Evolutionary conservation across 345 rosid genomes (phyloP).

Genomic region (Fremontodendron californicum): DNA sequence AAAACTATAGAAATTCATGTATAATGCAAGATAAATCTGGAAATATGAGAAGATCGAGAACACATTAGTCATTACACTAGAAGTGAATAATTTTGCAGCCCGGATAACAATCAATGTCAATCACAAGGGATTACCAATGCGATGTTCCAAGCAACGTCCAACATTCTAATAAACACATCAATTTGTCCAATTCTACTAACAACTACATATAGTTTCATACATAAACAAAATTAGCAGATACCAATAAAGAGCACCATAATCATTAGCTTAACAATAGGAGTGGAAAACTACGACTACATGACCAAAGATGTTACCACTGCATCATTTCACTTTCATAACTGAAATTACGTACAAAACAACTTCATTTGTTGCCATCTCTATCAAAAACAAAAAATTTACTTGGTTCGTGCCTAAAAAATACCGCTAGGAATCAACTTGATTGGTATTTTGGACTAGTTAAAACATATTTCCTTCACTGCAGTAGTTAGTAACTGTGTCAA

Average conservation of each 20-base stretch:
- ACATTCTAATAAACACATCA: neutral
- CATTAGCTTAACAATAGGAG: neutral
- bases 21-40: neutral
- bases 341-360: neutral
- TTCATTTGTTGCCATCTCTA: neutral
- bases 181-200: neutral
- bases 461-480: neutral
- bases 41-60: neutral
- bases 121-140: neutral
- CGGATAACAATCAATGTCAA: neutral
- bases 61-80: neutral
- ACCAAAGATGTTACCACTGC: neutral
- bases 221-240: no score
- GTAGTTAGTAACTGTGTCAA: neutral
- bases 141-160: neutral
- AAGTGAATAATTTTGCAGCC: neutral
- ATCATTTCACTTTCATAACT: neutral
- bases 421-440: neutral
- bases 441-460: neutral
- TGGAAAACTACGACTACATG: neutral
- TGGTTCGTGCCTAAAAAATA: neutral
- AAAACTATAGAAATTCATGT: neutral
- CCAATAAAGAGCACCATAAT: neutral
- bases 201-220: no score
- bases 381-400: no score